These are phyloP conservation scores for Suillus cothurnatus DNA, from an alignment of 768 basidiomycete genomes.

Conservation along the genomic window DNA sequence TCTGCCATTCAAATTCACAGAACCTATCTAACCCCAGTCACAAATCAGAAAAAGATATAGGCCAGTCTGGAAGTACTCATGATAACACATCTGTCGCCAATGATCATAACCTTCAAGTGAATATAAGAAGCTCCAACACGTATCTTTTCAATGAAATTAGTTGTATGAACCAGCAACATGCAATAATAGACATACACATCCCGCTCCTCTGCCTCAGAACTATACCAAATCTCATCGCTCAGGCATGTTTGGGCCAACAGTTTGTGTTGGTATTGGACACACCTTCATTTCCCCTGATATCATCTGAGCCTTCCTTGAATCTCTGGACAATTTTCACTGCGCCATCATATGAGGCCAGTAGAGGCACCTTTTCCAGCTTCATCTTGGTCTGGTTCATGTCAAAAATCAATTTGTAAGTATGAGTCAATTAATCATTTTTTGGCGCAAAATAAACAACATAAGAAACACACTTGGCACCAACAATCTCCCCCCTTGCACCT, in stretches of 20 bases:
- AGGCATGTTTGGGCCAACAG: slow-evolving; percentile 62
- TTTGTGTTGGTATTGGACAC: slow-evolving; percentile 81
- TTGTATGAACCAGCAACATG: not conserved
- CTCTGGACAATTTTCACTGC: slow-evolving; percentile 64
- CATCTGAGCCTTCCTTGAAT: slow-evolving; percentile 70
- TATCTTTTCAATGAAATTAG: slow-evolving; percentile 48
- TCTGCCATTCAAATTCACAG: slow-evolving; percentile 90
- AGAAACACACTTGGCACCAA: too few relatives aligned
- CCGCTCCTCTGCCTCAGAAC: slow-evolving; percentile 80
- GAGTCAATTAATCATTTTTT: too few relatives aligned
- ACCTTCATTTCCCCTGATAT: slow-evolving; percentile 53
- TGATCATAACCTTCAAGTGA: slow-evolving; percentile 91
- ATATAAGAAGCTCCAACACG: slow-evolving; percentile 84
- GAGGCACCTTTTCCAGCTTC: slow-evolving; percentile 61
- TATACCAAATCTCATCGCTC: slow-evolving; percentile 82
- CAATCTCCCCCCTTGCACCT: too few relatives aligned
- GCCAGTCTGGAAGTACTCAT: slow-evolving; percentile 45
- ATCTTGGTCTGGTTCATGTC: slow-evolving; percentile 51
- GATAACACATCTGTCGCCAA: slow-evolving; percentile 89
- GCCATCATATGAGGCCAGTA: slow-evolving; percentile 71
- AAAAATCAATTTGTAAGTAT: too few relatives aligned
- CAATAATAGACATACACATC: slow-evolving; percentile 56
- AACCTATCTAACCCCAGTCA: slow-evolving; percentile 69
- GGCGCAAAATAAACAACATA: too few relatives aligned
- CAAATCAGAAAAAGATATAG: slow-evolving; percentile 10